Evolutionary conservation across 352 stramenopile genomes (phyloP).

Genomic region (Pythium guiyangense): DNA sequence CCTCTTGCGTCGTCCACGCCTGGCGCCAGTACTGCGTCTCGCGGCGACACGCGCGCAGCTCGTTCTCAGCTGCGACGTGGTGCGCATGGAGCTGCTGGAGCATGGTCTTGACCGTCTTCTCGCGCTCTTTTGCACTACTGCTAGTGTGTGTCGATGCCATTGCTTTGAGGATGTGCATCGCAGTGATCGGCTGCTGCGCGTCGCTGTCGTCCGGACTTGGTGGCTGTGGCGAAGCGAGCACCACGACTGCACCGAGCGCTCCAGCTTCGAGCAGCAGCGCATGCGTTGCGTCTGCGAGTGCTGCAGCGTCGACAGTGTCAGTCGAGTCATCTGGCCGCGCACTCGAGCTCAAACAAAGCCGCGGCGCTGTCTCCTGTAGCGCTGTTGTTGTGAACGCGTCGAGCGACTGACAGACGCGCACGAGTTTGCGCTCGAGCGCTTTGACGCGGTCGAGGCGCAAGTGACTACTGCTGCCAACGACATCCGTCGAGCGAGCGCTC

Average conservation of each 20-base stretch:
- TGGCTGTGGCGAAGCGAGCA: slow-evolving; percentile 3
- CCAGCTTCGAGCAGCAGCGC: slow-evolving; percentile 30
- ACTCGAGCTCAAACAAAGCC: slow-evolving; percentile 1
- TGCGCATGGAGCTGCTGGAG: slow-evolving; percentile 32
- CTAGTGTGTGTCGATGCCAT: slow-evolving; percentile 9
- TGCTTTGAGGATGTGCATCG: slow-evolving; percentile 21
- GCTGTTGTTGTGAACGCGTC: not conserved
- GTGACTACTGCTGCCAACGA: slow-evolving; percentile 8
- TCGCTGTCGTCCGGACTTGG: not conserved
- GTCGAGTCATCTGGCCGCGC: not conserved
- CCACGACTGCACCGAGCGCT: slow-evolving; percentile 28
- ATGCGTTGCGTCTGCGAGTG: slow-evolving; percentile 14
- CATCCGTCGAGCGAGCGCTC: slow-evolving; percentile 13
- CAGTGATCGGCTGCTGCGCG: slow-evolving; percentile 11
- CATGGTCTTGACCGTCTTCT: slow-evolving; percentile 29
- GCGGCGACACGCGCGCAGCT: slow-evolving; percentile 13
- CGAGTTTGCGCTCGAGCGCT: slow-evolving; percentile 7
- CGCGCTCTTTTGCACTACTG: slow-evolving; percentile 22
- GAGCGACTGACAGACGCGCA: not conserved
- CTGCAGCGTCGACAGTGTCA: slow-evolving; percentile 3
- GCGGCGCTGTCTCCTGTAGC: not conserved
- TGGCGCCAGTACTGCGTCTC: slow-evolving; percentile 30
- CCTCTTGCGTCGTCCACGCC: slow-evolving; percentile 30
- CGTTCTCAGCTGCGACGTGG: slow-evolving; percentile 21
- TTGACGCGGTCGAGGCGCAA: slow-evolving; percentile 12